phyloP scores from a whole-genome alignment of 306 rosid species.

The Gleditsia sinensis region DNA sequence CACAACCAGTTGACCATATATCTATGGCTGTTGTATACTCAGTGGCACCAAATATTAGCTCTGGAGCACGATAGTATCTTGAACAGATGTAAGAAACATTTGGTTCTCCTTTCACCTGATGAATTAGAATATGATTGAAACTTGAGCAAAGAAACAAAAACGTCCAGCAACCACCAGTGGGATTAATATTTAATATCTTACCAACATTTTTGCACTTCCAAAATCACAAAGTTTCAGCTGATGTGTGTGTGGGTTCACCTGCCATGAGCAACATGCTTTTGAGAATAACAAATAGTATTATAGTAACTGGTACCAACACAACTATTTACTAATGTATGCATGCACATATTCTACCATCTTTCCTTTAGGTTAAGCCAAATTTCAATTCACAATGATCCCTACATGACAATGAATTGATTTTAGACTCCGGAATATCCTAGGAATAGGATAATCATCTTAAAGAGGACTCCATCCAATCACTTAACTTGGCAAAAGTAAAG shows the following conservation, averaged over 20 bases:
- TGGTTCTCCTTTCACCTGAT: conserved; percentile 80
- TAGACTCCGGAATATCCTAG: conserved; percentile 2
- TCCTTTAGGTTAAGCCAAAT: conserved; percentile 20
- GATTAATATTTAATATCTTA: conserved; percentile 51
- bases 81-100: conserved; percentile 83
- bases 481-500: neutral
- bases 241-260: conserved; percentile 84
- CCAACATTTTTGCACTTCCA: conserved; percentile 88
- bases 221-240: conserved; percentile 78
- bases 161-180: conserved; percentile 30
- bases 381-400: neutral
- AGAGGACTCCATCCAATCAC: neutral
- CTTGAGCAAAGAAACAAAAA: conserved; percentile 14
- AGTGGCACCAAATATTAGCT: conserved; percentile 58
- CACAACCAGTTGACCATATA: conserved; percentile 47
- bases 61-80: conserved; percentile 81
- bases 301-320: conserved; percentile 23
- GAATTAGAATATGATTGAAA: conserved; percentile 36
- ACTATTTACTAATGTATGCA: neutral
- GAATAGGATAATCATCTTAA: neutral
- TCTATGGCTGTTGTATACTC: conserved; percentile 43
- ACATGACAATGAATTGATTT: neutral
- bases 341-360: conserved; percentile 20
- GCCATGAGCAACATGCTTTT: conserved; percentile 41
- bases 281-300: conserved; percentile 28